Evolutionary conservation across 768 basidiomycete species (phyloP).

Genomic region (Gloeostereum incarnatum): DNA sequence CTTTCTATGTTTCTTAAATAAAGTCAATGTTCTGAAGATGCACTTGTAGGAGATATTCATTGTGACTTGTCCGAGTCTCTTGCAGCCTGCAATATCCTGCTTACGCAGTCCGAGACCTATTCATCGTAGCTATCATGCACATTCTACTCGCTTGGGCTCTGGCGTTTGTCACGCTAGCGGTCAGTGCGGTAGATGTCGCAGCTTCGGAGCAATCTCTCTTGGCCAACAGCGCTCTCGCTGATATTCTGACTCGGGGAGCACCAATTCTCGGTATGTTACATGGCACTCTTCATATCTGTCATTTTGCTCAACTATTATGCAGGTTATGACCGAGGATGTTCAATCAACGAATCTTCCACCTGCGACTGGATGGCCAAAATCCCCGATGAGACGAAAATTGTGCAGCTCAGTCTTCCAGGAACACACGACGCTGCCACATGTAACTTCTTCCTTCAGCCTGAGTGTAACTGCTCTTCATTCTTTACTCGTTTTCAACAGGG

Average conservation of each 20-base stretch:
- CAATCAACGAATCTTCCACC: slow-evolving; percentile 6
- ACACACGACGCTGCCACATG: slow-evolving; percentile 20
- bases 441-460: not conserved
- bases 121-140: too few relatives aligned
- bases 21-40: too few relatives aligned
- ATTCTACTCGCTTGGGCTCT: too few relatives aligned
- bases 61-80: too few relatives aligned
- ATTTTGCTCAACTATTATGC: not conserved
- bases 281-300: not conserved
- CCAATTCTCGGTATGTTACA: slow-evolving; percentile 12
- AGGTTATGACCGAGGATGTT: slow-evolving; percentile 13
- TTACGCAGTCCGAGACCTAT: too few relatives aligned
- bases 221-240: slow-evolving; percentile 9
- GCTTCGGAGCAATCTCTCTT: too few relatives aligned
- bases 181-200: too few relatives aligned
- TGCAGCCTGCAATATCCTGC: too few relatives aligned
- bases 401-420: slow-evolving; percentile 18
- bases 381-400: slow-evolving; percentile 14
- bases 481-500: slow-evolving; percentile 6
- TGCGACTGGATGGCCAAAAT: slow-evolving; percentile 17
- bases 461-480: too few relatives aligned
- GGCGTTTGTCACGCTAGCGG: too few relatives aligned
- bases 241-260: slow-evolving; percentile 12
- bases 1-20: too few relatives aligned
- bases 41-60: too few relatives aligned